phyloP scores from a whole-genome alignment of 2,329 filamentous ascomycete species.

The Colletotrichum neosansevieriae region DNA sequence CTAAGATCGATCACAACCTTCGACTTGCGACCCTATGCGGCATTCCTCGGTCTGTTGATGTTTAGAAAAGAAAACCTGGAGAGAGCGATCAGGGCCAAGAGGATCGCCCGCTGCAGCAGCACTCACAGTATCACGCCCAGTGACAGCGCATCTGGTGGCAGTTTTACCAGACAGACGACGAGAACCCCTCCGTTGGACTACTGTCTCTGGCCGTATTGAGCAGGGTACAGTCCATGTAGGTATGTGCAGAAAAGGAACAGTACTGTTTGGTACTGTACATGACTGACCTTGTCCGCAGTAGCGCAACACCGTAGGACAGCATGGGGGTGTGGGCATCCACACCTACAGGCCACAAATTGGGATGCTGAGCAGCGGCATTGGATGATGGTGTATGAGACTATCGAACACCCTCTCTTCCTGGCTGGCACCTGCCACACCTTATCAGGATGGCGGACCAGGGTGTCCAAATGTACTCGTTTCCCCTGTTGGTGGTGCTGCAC shows the following conservation, averaged over 20 bases:
- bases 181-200: conserved; percentile 24
- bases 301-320: conserved; percentile 28
- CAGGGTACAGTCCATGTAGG: conserved; percentile 24
- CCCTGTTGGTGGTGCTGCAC: conserved; percentile 33
- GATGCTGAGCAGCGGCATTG: conserved; percentile 33
- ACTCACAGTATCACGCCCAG: conserved; percentile 14
- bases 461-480: conserved; percentile 22
- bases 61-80: conserved; percentile 7
- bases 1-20: conserved; percentile 20
- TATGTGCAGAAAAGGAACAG: conserved; percentile 25
- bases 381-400: conserved; percentile 31
- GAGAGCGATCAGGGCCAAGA: conserved; percentile 22
- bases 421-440: conserved; percentile 40
- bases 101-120: conserved; percentile 27
- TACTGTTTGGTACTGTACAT: conserved; percentile 29
- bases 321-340: conserved; percentile 31
- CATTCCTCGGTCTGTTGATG: conserved; percentile 24
- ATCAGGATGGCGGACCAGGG: conserved; percentile 36
- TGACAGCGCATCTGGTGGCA: conserved; percentile 29
- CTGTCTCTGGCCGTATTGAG: conserved; percentile 19
- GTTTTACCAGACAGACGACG: conserved; percentile 12
- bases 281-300: conserved; percentile 31
- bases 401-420: conserved; percentile 27
- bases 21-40: conserved; percentile 16
- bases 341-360: conserved; percentile 36